Percentiles rank a stretch among this genome's conserved stretches.
Conservation (phyloP, 495 filamentous ascomycete genomes). For the Gamarada debralockiae region DNA sequence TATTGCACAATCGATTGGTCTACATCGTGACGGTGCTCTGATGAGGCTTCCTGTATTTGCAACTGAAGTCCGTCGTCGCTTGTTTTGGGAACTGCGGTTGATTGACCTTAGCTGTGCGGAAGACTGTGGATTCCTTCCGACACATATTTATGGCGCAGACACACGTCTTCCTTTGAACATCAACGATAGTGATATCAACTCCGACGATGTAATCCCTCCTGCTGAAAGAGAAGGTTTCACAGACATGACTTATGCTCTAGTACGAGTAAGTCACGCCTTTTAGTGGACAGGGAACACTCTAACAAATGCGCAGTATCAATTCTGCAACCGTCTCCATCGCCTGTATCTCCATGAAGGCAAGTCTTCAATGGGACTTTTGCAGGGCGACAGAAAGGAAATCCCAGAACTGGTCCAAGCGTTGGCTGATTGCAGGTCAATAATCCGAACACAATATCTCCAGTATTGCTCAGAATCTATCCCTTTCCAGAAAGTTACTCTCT, state of each 20-base stretch:
- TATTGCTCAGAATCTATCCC: background rate
- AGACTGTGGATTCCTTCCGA: background rate
- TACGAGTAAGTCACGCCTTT: background rate
- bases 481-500: background rate
- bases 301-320: background rate
- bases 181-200: slow-evolving; percentile 3
- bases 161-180: slow-evolving; percentile 3
- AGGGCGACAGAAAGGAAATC: background rate
- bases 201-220: background rate
- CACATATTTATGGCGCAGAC: background rate
- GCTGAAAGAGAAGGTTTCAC: slow-evolving; percentile 1
- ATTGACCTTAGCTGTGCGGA: background rate
- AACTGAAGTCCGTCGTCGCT: slow-evolving; percentile 50
- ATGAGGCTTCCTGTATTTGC: slow-evolving; percentile 51
- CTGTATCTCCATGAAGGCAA: background rate
- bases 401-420: background rate
- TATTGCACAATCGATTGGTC: slow-evolving; percentile 34
- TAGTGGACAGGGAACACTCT: too few species aligned
- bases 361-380: background rate
- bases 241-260: background rate
- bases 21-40: slow-evolving; percentile 45
- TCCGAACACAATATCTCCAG: background rate
- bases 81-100: slow-evolving; percentile 44
- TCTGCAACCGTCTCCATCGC: background rate
- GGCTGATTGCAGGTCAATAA: background rate